Evolutionary conservation across 2,329 filamentous ascomycete genomes (phyloP).

Genomic region (Penicillium digitatum): DNA sequence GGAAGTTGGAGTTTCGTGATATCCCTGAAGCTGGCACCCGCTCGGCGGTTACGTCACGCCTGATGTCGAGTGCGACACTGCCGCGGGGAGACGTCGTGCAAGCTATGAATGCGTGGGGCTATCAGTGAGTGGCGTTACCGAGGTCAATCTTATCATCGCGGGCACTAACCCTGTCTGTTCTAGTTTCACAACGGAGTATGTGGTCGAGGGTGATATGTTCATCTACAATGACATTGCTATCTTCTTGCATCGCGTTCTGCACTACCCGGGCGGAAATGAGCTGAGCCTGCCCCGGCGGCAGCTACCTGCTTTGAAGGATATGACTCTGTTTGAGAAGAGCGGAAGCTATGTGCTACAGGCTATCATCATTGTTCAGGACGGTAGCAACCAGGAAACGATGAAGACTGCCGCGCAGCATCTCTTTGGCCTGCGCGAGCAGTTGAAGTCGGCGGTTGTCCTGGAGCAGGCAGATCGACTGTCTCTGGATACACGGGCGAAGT

Average conservation of each 20-base stretch:
- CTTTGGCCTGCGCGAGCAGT: conserved; percentile 50
- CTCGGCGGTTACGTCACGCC: conserved; percentile 52
- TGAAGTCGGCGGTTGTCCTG: conserved; percentile 55
- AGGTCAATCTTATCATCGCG: conserved; percentile 10
- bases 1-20: conserved; percentile 48
- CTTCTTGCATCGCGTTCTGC: conserved; percentile 53
- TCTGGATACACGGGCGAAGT: conserved; percentile 59
- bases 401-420: conserved; percentile 54
- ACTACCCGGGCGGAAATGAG: conserved; percentile 41
- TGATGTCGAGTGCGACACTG: conserved; percentile 49
- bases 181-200: conserved; percentile 56
- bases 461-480: conserved; percentile 56
- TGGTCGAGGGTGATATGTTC: conserved; percentile 55
- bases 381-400: conserved; percentile 52
- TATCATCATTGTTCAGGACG: conserved; percentile 55
- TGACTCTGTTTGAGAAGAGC: conserved; percentile 53
- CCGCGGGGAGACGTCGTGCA: conserved; percentile 48
- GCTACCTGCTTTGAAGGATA: conserved; percentile 44
- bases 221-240: conserved; percentile 56
- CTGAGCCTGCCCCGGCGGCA: conserved; percentile 31
- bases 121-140: conserved; percentile 43
- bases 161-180: conserved; percentile 10
- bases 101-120: conserved; percentile 52
- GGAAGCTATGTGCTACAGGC: conserved; percentile 58
- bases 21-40: conserved; percentile 51